Conservation (phyloP, 306 rosid species). For the Rosa multiflora region DNA sequence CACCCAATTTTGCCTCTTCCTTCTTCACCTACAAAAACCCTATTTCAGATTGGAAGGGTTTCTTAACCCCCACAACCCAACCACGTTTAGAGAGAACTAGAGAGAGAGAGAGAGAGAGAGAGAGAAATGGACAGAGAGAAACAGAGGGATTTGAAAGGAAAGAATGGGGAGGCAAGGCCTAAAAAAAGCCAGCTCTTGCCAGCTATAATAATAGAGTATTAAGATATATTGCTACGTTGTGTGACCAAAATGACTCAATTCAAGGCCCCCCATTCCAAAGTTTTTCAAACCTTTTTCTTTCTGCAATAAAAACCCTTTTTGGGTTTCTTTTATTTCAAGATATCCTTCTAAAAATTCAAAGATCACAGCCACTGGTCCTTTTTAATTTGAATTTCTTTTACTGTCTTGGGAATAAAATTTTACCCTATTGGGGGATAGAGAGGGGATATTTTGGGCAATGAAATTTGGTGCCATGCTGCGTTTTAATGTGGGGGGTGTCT, state of each 20-base stretch:
- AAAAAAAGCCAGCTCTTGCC: conserved; percentile 57
- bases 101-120: neutral
- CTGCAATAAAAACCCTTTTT: conserved; percentile 5
- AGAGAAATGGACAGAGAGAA: neutral
- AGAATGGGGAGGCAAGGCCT: conserved; percentile 31
- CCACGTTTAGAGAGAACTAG: conserved; percentile 9
- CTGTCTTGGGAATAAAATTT: neutral
- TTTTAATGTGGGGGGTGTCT: neutral
- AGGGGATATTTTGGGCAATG: neutral
- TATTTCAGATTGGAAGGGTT: conserved; percentile 23
- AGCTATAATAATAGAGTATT: conserved; percentile 39
- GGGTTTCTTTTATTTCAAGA: conserved; percentile 12
- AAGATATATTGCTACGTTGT: neutral
- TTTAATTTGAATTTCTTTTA: neutral
- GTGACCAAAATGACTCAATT: conserved; percentile 28
- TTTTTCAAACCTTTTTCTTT: conserved; percentile 10
- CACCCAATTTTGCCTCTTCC: conserved; percentile 13
- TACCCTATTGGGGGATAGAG: neutral
- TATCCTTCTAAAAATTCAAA: neutral
- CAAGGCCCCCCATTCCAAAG: conserved; percentile 22
- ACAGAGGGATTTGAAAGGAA: conserved; percentile 6
- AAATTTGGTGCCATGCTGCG: conserved; percentile 10
- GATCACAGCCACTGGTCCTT: neutral
- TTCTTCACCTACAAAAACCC: conserved; percentile 28
- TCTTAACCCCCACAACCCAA: conserved; percentile 24